Base-by-base conservation (phyloP, 495 filamentous ascomycete species). In the Saxispiralis lemnorum region DNA sequence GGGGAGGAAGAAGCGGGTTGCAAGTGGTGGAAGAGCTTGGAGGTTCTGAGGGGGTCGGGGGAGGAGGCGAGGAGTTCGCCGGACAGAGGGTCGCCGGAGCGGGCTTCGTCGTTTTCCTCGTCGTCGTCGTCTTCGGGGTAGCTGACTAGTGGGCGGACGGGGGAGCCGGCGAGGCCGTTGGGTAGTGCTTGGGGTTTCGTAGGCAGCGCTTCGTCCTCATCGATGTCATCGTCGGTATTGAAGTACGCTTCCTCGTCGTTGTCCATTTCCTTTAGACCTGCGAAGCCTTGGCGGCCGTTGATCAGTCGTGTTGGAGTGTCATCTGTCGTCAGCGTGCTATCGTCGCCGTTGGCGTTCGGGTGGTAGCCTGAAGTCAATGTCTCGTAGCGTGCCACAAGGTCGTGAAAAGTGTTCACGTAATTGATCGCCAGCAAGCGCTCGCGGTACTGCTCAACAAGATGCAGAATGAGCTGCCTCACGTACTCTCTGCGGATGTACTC, bases 241-340 rank as follows among this genome's bases (percentile, higher is more conserved):
- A 93, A 96, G 59, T 97, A 97, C 24, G 84, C 84, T 51, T 95
- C 88, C 59, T 96, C 83, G 1, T 75, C 75, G 16, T 78, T 68
- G 56, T 96, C 92, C 65, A 87, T 71, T 49, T 94, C 89, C 60
- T 75, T 79, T 38, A 84, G 68, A 7, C 77, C 82, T 49, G 75
- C 75, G 70, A 83, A 87, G 46, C 78, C 66, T 28, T 60, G 58
- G 24, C 73, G 72, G 18, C 79, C 79, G 43, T 78, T 81, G 10
- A 52, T 33, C 31, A 45, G 41, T 20, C 56, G 28, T 16, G 47
- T 45, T n/a, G 52, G 48, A 14, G 48, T 55, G 0, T 43, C 51
- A 38, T 74, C 72, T 35, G 63, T 59, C 3, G 65, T 63, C 17
- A 68, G 66, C 31, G 66, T 49, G 33, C 57, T 69, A 16, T 61